A percentile compares a stretch with the other conserved stretches of the same genome.
Conservation (phyloP, 768 basidiomycete genomes). For the Dentipellis sp. region DNA sequence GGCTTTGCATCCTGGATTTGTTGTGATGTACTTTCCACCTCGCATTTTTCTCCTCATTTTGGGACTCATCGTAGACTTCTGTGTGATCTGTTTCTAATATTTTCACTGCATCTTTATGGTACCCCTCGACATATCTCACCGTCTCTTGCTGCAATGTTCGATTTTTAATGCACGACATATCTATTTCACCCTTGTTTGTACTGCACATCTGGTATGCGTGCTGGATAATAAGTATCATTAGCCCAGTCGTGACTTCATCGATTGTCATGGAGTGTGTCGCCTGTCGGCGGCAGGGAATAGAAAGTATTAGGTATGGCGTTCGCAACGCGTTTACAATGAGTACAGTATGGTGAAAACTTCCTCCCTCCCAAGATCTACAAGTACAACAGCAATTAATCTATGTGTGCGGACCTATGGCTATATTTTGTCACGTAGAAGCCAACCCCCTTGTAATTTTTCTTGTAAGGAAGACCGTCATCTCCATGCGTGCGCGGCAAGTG, state of each 20-base stretch:
- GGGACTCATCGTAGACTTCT: slow-evolving; percentile 8
- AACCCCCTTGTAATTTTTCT: slow-evolving; percentile 25
- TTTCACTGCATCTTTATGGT: slow-evolving; percentile 14
- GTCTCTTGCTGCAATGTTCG: slow-evolving; percentile 4
- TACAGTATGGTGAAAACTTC: no score
- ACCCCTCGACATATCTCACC: slow-evolving; percentile 1
- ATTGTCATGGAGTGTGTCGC: neutral
- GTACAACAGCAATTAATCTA: neutral
- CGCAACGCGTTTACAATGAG: no score
- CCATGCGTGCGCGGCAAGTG: slow-evolving; percentile 12
- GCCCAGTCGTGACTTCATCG: no score
- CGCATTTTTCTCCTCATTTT: slow-evolving; percentile 9
- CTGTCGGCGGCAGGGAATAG: no score
- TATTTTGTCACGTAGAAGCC: slow-evolving; percentile 47
- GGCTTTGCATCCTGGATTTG: neutral
- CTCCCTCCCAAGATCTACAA: neutral
- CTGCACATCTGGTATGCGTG: slow-evolving; percentile 1
- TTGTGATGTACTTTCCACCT: neutral
- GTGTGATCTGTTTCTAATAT: slow-evolving; percentile 7
- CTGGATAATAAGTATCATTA: neutral
- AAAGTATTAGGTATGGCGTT: neutral
- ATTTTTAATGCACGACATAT: neutral
- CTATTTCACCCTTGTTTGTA: neutral
- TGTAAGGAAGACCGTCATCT: slow-evolving; percentile 26
- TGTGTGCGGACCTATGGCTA: slow-evolving; percentile 19